These are phyloP conservation scores for Pichia exigua DNA, from an alignment of 805 yeast genomes.

Conservation along the genomic window DNA sequence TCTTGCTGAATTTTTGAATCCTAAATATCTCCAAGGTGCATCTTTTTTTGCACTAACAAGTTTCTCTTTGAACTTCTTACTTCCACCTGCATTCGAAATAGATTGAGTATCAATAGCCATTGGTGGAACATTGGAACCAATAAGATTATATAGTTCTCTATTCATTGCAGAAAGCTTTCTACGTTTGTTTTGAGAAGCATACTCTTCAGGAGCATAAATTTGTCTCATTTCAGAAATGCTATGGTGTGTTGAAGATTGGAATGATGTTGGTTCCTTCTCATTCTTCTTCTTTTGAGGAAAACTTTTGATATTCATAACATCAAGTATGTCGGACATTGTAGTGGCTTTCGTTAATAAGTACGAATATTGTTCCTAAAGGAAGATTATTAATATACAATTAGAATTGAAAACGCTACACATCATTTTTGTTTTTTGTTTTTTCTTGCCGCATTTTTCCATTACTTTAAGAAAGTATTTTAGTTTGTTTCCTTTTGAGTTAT, in stretches of 20 bases:
- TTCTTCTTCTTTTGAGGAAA: constrained; percentile 25
- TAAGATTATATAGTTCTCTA: constrained; percentile 76
- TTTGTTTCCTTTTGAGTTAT: too few species aligned
- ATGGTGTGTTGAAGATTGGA: constrained; percentile 13
- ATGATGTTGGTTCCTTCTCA: constrained; percentile 30
- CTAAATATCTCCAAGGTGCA: constrained; percentile 65
- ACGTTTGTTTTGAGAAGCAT: constrained; percentile 22
- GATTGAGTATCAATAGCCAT: constrained; percentile 40
- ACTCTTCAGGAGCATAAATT: constrained; percentile 18
- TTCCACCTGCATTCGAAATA: constrained; percentile 13
- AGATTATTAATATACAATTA: background rate
- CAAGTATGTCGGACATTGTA: constrained; percentile 53
- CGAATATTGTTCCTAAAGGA: background rate
- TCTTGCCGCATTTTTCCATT: background rate
- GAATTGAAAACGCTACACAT: background rate
- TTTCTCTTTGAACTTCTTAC: constrained; percentile 52
- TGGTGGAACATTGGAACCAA: constrained; percentile 92
- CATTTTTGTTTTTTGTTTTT: background rate
- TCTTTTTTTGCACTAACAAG: constrained; percentile 57
- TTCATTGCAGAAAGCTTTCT: constrained; percentile 59
- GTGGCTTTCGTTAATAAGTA: background rate
- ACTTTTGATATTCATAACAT: constrained; percentile 53
- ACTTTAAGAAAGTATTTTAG: too few species aligned
- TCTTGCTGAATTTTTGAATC: constrained; percentile 51
- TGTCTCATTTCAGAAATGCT: constrained; percentile 3